Evolutionary conservation across 2,329 filamentous ascomycete species (phyloP), one percentile per base, ranked within the genome.

Genomic region (Ophiostoma himal-ulmi): DNA sequence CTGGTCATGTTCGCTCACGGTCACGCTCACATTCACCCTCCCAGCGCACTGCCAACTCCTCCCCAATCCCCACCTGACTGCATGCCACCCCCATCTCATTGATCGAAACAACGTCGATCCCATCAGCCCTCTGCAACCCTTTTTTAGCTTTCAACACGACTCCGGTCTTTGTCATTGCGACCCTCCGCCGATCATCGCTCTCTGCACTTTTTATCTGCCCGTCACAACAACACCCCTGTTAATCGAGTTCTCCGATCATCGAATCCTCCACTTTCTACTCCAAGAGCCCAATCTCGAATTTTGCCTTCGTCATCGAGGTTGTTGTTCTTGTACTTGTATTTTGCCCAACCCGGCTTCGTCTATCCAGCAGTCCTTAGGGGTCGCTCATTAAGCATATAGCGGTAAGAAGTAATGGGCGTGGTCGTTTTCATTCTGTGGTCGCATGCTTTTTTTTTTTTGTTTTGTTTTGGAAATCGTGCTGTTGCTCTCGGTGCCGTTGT

Each of bases 31-130:
- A 20, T 64, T 69, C 44, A 20, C 44, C 44, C 44, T n/a, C 44
- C 44, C 44, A 48, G 44, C 17, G 44, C 44, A 48, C 17, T 57
- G 39, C 39, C 34, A 67, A 62, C 30, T 66, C 44, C 44, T 54
- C 67, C 62, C 54, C 30, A 54, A 65, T 70, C 69, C 30, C 69
- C 69, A 70, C 66, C 69, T 44, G 64, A 70, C 69, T 11, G 64
- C 62, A 48, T 34, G 39, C 62, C 69, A 54, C 69, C 41, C 52
- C 62, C 36, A 41, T 65, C 20, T 39, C 36, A 65, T 65, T 39
- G 57, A 62, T 62, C 62, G 8, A 39, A 37, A 10, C 44, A 37
- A 64, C 52, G 48, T 36, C 39, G 41, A 70, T 70, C 52, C n/a
- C 26, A 68, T 62, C 68, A 44, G 30, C 14, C 54, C 37, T n/a